Percentiles rank a stretch among this genome's conserved stretches.
Evolutionary conservation across 2,329 filamentous ascomycete genomes (phyloP).

Genomic region (Ophiognomonia clavigignenti-juglandacearum): DNA sequence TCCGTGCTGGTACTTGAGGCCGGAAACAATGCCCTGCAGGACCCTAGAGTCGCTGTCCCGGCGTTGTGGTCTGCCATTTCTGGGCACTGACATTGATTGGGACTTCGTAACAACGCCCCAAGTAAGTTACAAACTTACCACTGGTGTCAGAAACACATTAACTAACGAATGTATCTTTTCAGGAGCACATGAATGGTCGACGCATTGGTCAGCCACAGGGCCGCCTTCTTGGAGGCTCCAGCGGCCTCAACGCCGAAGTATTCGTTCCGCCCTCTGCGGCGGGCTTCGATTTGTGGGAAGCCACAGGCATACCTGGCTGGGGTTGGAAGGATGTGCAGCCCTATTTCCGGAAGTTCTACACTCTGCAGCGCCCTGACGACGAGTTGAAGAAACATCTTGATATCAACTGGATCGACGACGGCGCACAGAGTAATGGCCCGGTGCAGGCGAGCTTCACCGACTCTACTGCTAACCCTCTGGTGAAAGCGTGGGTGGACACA

Average conservation of each 20-base stretch:
- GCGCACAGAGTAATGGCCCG: not conserved
- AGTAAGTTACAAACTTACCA: not conserved
- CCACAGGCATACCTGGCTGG: not conserved
- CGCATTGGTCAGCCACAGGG: slow-evolving; percentile 5
- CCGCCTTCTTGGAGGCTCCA: not conserved
- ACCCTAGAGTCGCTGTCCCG: not conserved
- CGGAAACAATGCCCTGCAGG: not conserved
- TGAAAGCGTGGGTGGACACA: slow-evolving; percentile 1
- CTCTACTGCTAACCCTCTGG: not conserved
- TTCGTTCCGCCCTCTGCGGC: not conserved
- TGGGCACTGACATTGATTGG: slow-evolving; percentile 4
- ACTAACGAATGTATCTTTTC: not conserved
- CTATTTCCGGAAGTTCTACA: slow-evolving; percentile 1
- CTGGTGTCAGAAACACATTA: not conserved
- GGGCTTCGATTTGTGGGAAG: not conserved
- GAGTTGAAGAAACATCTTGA: not conserved
- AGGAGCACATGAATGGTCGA: slow-evolving; percentile 1
- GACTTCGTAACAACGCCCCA: not conserved
- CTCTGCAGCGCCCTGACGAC: not conserved
- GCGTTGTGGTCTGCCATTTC: slow-evolving; percentile 1
- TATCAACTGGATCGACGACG: not conserved
- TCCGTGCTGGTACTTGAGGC: slow-evolving; percentile 2
- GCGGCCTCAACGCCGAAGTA: not conserved
- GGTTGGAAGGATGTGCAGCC: not conserved
- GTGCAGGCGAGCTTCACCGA: not conserved